A percentile compares a stretch with the other conserved stretches of the same genome.
phyloP scores from a whole-genome alignment of 1,284 basidiomycete genomes.

The Rugosomyces carneus region DNA sequence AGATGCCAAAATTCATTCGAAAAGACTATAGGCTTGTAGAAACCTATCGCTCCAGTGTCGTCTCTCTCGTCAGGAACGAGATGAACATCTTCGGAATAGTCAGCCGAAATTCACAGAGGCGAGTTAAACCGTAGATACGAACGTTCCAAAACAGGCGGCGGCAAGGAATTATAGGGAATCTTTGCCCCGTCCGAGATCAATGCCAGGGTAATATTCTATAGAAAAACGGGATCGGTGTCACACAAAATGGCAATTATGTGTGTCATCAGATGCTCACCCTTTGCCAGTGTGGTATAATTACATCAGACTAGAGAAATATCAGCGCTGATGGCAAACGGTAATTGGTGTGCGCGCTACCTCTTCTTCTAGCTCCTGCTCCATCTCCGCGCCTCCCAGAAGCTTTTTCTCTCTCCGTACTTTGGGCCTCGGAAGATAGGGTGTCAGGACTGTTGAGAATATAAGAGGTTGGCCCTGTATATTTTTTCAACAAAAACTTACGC shows the following conservation, averaged over 20 bases:
- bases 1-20: conserved; percentile 95
- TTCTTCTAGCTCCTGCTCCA: conserved; percentile 37
- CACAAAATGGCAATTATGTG: background rate
- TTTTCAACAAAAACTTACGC: conserved; percentile 45
- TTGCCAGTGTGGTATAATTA: conserved; percentile 82
- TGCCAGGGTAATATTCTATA: conserved; percentile 81
- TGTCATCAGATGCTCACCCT: conserved; percentile 34
- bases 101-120: conserved; percentile 4
- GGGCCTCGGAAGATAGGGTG: conserved; percentile 70
- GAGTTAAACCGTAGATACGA: conserved; percentile 22
- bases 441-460: conserved; percentile 56
- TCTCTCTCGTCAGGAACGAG: conserved; percentile 55
- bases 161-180: conserved; percentile 54
- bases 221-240: conserved; percentile 6
- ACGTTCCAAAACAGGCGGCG: conserved; percentile 63
- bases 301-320: conserved; percentile 36
- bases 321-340: background rate
- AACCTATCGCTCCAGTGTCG: conserved; percentile 52
- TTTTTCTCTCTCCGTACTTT: conserved; percentile 82
- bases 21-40: conserved; percentile 85
- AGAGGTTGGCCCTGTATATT: background rate
- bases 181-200: conserved; percentile 67
- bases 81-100: conserved; percentile 44
- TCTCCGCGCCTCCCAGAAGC: conserved; percentile 48
- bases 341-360: conserved; percentile 25